Conservation (phyloP, 2,329 filamentous ascomycete species). For the Allantophomopsis cytisporea region DNA sequence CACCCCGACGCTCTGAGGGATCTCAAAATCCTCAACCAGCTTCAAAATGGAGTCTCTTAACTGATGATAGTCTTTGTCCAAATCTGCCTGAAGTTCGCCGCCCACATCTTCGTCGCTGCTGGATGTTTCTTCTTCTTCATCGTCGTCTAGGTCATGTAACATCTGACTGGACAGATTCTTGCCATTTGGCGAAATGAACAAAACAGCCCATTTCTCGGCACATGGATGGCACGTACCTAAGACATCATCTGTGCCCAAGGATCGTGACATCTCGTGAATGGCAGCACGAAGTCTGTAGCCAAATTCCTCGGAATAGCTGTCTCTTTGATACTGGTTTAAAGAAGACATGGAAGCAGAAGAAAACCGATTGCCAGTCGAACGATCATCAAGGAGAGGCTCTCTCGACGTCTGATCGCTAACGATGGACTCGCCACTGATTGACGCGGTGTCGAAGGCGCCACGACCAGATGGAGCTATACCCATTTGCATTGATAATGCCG, state of each 20-base stretch:
- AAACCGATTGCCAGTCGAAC: conserved; percentile 35
- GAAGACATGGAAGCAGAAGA: conserved; percentile 31
- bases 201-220: conserved; percentile 68
- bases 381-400: conserved; percentile 47
- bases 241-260: conserved; percentile 47
- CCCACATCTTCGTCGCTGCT: conserved; percentile 45
- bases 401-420: conserved; percentile 57
- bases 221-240: conserved; percentile 65
- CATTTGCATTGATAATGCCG: conserved; percentile 49
- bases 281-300: conserved; percentile 52
- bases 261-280: conserved; percentile 57
- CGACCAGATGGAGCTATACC: conserved; percentile 35
- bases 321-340: conserved; percentile 28
- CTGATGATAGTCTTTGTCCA: conserved; percentile 70
- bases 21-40: conserved; percentile 71
- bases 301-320: conserved; percentile 46
- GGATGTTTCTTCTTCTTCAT: conserved; percentile 50
- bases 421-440: conserved; percentile 58
- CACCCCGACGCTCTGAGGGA: conserved; percentile 51
- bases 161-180: conserved; percentile 56
- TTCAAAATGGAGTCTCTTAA: conserved; percentile 70
- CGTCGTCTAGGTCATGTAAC: conserved; percentile 56
- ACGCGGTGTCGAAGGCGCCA: conserved; percentile 46
- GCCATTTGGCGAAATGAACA: conserved; percentile 66
- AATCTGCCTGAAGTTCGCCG: conserved; percentile 41